phyloP scores from a whole-genome alignment of 768 basidiomycete genomes.

The Thelephora ganbajun region DNA sequence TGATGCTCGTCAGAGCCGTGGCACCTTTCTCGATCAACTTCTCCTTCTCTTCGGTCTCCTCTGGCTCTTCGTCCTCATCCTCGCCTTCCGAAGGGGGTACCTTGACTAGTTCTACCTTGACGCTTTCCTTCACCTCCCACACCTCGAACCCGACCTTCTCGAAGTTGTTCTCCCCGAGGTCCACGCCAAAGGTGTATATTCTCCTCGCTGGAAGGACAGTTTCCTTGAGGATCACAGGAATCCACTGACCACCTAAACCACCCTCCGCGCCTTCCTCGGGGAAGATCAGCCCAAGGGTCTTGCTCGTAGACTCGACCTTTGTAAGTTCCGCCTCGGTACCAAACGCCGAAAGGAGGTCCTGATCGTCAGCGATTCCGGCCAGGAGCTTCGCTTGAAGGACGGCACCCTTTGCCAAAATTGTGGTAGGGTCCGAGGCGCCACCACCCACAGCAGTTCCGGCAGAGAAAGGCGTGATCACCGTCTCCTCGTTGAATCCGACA shows the following conservation, averaged over 20 bases:
- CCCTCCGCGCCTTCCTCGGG: conserved; percentile 32
- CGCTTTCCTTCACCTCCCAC: conserved; percentile 63
- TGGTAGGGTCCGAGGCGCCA: conserved; percentile 64
- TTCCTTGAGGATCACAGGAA: conserved; percentile 54
- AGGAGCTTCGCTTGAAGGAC: conserved; percentile 62
- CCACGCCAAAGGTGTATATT: conserved; percentile 42
- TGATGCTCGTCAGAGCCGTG: conserved; percentile 25
- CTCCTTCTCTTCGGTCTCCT: conserved; percentile 53
- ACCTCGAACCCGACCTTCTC: conserved; percentile 51
- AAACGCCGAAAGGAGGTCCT: conserved; percentile 39
- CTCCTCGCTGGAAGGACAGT: conserved; percentile 60
- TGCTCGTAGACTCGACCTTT: conserved; percentile 39
- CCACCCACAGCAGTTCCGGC: conserved; percentile 57
- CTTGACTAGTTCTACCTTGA: conserved; percentile 46
- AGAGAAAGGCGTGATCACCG: conserved; percentile 50
- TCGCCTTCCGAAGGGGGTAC: conserved; percentile 30
- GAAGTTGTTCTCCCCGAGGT: conserved; percentile 24
- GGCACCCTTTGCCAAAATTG: conserved; percentile 63
- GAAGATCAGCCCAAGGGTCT: conserved; percentile 54
- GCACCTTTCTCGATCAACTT: conserved; percentile 40
- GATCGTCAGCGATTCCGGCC: conserved; percentile 29
- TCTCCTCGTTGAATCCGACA: conserved; percentile 40
- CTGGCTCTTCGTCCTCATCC: conserved; percentile 34
- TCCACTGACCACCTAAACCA: conserved; percentile 45
- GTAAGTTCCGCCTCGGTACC: conserved; percentile 24